phyloP scores from a whole-genome alignment of 2,329 filamentous ascomycete species.

The Hypoxylon sp. region DNA sequence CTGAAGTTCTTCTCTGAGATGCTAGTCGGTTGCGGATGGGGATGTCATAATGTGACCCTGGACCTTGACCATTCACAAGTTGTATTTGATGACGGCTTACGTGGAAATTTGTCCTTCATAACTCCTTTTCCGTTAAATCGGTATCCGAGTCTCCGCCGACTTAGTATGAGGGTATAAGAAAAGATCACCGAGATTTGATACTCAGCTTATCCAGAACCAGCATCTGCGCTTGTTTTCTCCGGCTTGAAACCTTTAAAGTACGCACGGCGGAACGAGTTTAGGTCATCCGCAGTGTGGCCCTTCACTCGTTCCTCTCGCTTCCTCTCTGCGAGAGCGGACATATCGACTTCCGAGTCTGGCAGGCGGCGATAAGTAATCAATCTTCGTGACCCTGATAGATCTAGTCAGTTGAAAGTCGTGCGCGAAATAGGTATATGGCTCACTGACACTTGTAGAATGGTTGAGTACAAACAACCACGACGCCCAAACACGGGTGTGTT shows the following conservation, averaged over 20 bases:
- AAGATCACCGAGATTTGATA: neutral
- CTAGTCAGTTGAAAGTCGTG: slow-evolving; percentile 28
- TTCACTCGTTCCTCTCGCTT: slow-evolving; percentile 52
- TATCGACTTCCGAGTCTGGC: slow-evolving; percentile 70
- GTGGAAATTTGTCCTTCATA: neutral
- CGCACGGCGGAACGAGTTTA: slow-evolving; percentile 72
- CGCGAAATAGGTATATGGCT: neutral
- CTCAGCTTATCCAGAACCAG: slow-evolving; percentile 17
- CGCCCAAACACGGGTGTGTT: slow-evolving; percentile 79
- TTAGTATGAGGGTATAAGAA: neutral
- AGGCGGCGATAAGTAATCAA: slow-evolving; percentile 88
- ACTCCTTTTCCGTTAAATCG: neutral
- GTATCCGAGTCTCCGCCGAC: slow-evolving; percentile 17
- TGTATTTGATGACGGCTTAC: neutral
- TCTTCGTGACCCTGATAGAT: slow-evolving; percentile 80
- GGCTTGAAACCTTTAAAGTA: slow-evolving; percentile 71
- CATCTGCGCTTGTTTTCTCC: slow-evolving; percentile 45
- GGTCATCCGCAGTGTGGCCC: slow-evolving; percentile 69
- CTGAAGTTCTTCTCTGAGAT: neutral
- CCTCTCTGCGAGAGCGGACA: slow-evolving; percentile 57
- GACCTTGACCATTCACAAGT: neutral
- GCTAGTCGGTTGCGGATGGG: neutral
- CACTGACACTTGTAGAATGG: slow-evolving; percentile 86
- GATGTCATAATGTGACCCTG: neutral
- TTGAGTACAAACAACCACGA: slow-evolving; percentile 85